Base-by-base conservation (phyloP, 345 rosid genomes). In the Eucalyptus dawsonii region DNA sequence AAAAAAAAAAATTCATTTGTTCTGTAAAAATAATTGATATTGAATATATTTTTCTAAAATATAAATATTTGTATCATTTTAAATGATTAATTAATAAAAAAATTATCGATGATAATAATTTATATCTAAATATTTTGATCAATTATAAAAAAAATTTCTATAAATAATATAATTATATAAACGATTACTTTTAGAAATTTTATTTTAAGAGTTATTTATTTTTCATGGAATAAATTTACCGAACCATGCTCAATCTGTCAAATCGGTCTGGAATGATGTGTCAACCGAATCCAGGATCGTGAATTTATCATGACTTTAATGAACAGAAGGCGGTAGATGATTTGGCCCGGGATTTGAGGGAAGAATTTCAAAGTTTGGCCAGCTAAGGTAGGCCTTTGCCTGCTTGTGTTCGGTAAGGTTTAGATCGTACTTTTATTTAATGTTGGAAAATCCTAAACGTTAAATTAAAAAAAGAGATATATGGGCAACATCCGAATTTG, bases 111-210 rank as follows among this genome's bases (percentile, higher is more conserved):
- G 1, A 60, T 24, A 60, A 60, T 60, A 27, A 25, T 27, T 25
- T 60, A 6, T 27, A 60, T 60, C 0, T 12, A 27, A 6, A 60
- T 25, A 27, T 27, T 60, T 60, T 60, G 3, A 14, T 6, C 0
- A 13, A 11, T 3, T 16, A 62, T 1, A 0, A n/a, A n/a, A n/a
- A 34, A 34, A 34, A 34, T 2, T 2, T 56, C 6, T 56, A 24
- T 56, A 24, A 24, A 24, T 22, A 24, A 56, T 9, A 56, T 10
- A 56, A 56, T 56, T 56, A 24, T 6, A 62, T 29, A 13, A 62
- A 29, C 0, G 0, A 1, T 12, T 13, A 14, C 31, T n/a, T 65
- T 65, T 65, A 29, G 2, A 4, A 14, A 14, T 2, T 5, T 14
- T 4, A 14, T 29, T n/a, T 29, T 65, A 7, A 8, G 15, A n/a